phyloP scores from a whole-genome alignment of 306 rosid species.

The Biancaea sappan region DNA sequence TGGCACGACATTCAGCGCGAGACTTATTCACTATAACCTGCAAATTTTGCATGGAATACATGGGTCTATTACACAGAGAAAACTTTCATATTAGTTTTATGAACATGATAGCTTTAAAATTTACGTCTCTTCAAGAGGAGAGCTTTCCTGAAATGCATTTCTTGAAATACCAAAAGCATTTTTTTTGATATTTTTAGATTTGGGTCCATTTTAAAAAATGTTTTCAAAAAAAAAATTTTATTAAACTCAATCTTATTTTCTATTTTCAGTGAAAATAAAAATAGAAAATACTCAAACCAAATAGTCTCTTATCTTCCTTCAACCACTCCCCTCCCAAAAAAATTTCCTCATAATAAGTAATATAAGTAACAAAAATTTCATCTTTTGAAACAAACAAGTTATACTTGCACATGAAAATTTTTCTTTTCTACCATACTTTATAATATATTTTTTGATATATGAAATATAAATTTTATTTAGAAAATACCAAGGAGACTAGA shows the following conservation, averaged over 20 bases:
- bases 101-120: constrained; percentile 7
- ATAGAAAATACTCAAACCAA: too few relatives aligned
- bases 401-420: not conserved
- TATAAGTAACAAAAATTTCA: constrained; percentile 14
- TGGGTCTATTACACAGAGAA: not conserved
- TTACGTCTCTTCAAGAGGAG: constrained; percentile 8
- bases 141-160: constrained; percentile 18
- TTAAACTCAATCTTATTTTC: too few relatives aligned
- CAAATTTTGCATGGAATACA: constrained; percentile 16
- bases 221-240: too few relatives aligned
- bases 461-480: too few relatives aligned
- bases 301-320: not conserved
- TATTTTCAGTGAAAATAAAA: too few relatives aligned
- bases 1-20: constrained; percentile 79
- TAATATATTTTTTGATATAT: not conserved
- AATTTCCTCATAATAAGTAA: not conserved
- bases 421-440: constrained; percentile 2
- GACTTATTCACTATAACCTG: constrained; percentile 91
- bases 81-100: not conserved
- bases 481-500: too few relatives aligned
- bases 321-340: not conserved
- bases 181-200: too few relatives aligned
- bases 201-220: too few relatives aligned
- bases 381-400: not conserved
- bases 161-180: not conserved